Evolutionary conservation across 2,329 filamentous ascomycete species (phyloP), one percentile per base, ranked within the genome.

Genomic region (Penicillium aurantiogriseum): DNA sequence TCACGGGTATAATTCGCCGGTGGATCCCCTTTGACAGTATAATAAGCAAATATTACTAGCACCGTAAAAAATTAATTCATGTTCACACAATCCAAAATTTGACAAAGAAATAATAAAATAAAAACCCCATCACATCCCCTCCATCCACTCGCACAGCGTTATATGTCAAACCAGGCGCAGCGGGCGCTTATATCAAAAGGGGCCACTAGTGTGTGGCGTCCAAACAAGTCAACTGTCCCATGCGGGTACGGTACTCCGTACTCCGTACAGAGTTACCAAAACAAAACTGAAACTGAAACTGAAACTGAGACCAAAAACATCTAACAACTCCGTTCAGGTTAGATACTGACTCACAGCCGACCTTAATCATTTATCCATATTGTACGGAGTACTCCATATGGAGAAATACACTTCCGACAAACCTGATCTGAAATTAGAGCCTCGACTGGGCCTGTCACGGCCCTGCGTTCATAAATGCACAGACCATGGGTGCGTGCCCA

Each of bases 121-220:
- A 23, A 23, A 23, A 7, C 25, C 27, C 17, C 27, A 29, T 55
- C 53, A 55, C 53, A 55, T 42, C n/a, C 17, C 19, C 13, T 29
- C 36, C 38, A 23, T 52, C 47, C 46, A 49, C 43, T 50, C 52
- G 25, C 9, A 40, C 29, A 29, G 53, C 53, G 53, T 51, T 51
- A 51, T 45, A 55, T 43, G 54, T 59, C 57, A 57, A 65, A 63
- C 56, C 57, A 46, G 60, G 61, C 58, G 58, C 54, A 23, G 48
- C 44, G 40, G 50, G 60, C 63, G 63, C 63, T 66, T 66, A 66
- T 58, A 54, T 45, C 42, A 38, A 23, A 35, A 50, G 51, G 52
- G 59, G 49, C 40, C 39, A 52, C 43, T 47, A 40, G 21, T 33
- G 11, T 36, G 38, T 46, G 45, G 42, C 51, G 44, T 27, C 31